Evolutionary conservation across 305 asterid species (phyloP), one percentile per base, ranked within the genome.

Genomic region (Petunia hybrid): DNA sequence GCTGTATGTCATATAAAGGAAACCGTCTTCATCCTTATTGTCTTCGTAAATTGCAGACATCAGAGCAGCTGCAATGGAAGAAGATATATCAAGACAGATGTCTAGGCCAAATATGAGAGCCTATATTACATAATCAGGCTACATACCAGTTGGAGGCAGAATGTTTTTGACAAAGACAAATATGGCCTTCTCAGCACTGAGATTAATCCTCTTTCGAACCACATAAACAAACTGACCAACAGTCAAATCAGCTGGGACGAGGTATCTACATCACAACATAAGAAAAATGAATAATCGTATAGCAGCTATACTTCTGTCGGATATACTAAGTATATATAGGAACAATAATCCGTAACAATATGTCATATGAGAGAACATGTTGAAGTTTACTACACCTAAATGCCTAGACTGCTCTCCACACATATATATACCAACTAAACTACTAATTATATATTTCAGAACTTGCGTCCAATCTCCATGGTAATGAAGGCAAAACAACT

Each of bases 21-120:
- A 87, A 4, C 88, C 88, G 77, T 87, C 90, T 74, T 69, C 88
- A 42, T 87, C 90, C 88, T 87, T 87, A 85, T 82, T 77, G 41
- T 87, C 88, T 78, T 83, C 87, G 16, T 85, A 87, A 53, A 87
- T 61, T 81, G 88, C 83, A 41, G 88, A 87, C 86, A 87, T 81
- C 83, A 87, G 81, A 1, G 86, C 84, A 80, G 85, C 88, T 85
- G 85, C 55, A 81, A 16, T 13, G 7, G 5, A 57, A 61, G 14
- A 35, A 8, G 8, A 79, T 5, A 10, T 64, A 31, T 39, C 41
- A 66, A 31, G 65, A 79, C 68, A 31, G 43, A 38, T 82, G 51
- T 13, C 56, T 7, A 6, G 42, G 13, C 61, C 59, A 36, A 35
- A 6, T 0, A 3, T 43, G 7, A 36, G 8, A 22, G 6, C 42